Base-by-base conservation (phyloP, 2,329 filamentous ascomycete genomes). In the Fusarium austroafricanum region DNA sequence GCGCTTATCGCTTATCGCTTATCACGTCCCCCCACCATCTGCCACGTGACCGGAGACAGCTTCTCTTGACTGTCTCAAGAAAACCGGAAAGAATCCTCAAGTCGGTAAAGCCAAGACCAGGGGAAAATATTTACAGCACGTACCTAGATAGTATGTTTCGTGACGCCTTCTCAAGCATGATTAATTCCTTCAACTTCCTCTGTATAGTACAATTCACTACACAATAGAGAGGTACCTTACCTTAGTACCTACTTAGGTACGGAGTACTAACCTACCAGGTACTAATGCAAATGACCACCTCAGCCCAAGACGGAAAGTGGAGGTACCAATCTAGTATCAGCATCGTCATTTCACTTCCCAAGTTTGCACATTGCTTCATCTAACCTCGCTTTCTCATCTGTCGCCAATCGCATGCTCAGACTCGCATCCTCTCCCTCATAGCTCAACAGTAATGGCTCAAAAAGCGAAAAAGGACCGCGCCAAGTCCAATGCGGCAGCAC, bases 401-500 rank as follows among this genome's bases (percentile, higher is more conserved):
- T 49, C 33, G 26, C 4, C 35, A 28, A 17, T 49, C 11, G 6
- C n/a, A 40, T 17, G 21, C 17, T 20, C 28, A 51, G 23, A 8
- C 20, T 35, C n/a, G n/a, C 20, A 12, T 29, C 14, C 14, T 15
- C 17, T 26, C 18, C 14, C 29, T n/a, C 35, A 14, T 23, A 35
- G 17, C n/a, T 39, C 37, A 21, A 31, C 23, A 65, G 66, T 52
- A 64, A 89, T 89, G 87, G 87, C 87, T 29, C 86, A 89, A 75
- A 89, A 89, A 75, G 87, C 87, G 57, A 87, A 87, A 75, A 89
- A 89, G 73, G 86, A 88, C 73, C 81, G 82, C 66, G 96, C 96
- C 58, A 91, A 91, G 72, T 88, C 91, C 80, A 98, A 98, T 79
- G 84, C 87, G 45, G 83, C 88, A 33, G 85, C 91, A 42, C 89